Percentiles rank a stretch among this genome's conserved stretches.
phyloP scores from a whole-genome alignment of 2,329 filamentous ascomycete species.

The Ophiostoma sp. region DNA sequence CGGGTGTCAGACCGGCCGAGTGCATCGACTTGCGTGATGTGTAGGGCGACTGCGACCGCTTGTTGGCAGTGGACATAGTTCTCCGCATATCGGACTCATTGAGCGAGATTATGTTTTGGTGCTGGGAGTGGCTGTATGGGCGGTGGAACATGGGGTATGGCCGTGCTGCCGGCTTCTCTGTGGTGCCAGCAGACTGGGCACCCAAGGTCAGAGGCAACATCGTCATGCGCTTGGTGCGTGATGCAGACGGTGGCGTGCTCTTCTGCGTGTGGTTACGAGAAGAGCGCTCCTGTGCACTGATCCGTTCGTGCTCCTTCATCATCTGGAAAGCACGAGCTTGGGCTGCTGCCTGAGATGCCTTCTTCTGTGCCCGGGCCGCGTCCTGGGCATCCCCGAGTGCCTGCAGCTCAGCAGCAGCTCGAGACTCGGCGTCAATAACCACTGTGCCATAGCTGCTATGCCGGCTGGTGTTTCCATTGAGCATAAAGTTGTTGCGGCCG shows the following conservation, averaged over 20 bases:
- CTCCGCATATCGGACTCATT: neutral
- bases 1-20: neutral
- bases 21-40: constrained; percentile 23
- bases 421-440: neutral
- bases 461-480: neutral
- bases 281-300: constrained; percentile 4
- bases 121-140: constrained; percentile 22
- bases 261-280: neutral
- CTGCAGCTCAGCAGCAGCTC: neutral
- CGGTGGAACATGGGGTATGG: constrained; percentile 26
- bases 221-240: neutral
- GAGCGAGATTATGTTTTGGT: neutral
- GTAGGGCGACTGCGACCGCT: constrained; percentile 19
- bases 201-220: neutral
- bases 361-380: neutral
- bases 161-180: neutral
- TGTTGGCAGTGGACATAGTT: neutral
- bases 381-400: neutral
- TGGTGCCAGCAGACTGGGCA: neutral
- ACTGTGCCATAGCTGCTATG: neutral
- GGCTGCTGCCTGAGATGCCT: constrained; percentile 18
- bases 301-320: constrained; percentile 27
- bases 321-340: constrained; percentile 23
- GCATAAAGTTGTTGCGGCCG: neutral
- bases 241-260: neutral